Conservation (phyloP, 495 filamentous ascomycete genomes). For the Opeltia flavorubescens region DNA sequence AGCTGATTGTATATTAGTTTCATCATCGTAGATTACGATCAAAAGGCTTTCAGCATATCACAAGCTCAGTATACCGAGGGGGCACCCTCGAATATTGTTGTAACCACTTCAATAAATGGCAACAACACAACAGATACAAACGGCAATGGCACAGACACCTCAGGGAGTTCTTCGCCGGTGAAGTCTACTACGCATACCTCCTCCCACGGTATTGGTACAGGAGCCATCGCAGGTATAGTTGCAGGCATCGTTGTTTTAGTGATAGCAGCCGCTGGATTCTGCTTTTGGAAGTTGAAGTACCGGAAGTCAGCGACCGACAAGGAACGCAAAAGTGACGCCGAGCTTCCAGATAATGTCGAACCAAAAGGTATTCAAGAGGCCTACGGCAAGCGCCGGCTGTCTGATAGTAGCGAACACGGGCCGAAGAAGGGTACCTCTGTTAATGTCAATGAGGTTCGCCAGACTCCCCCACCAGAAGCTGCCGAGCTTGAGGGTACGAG, state of each 20-base stretch:
- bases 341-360: not conserved
- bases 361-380: not conserved
- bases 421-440: not conserved
- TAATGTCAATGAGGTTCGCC: not conserved
- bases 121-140: not conserved
- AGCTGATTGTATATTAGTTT: constrained; percentile 6
- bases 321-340: not conserved
- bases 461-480: not conserved
- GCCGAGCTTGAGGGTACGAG: not conserved
- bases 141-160: not conserved
- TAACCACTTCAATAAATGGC: not conserved
- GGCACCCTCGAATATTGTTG: not conserved
- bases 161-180: not conserved
- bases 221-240: constrained; percentile 2
- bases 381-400: not conserved
- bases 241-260: not conserved
- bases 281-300: not conserved
- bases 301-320: not conserved
- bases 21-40: constrained; percentile 14
- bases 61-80: constrained; percentile 5
- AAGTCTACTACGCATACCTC: not conserved
- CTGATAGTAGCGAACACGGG: not conserved
- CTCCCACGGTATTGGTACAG: not conserved
- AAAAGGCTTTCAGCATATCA: constrained; percentile 11
- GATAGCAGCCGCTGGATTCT: not conserved